These are phyloP conservation scores for Suhomyces kunorum DNA, from an alignment of 1,139 yeast genomes.

Conservation along the genomic window DNA sequence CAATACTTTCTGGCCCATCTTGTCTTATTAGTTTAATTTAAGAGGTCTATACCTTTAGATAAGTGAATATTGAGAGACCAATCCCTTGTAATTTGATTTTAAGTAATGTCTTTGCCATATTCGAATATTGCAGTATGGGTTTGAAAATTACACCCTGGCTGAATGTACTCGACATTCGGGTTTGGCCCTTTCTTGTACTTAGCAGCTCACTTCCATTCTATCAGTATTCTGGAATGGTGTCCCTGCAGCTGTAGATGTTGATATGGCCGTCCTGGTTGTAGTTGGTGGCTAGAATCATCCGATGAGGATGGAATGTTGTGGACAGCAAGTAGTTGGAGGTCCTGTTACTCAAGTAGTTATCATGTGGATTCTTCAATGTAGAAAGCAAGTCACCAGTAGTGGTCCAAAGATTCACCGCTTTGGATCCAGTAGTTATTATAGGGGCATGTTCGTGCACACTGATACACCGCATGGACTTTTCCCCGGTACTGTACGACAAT, in stretches of 20 bases:
- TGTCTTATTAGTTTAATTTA: too few species aligned
- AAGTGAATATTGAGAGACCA: too few species aligned
- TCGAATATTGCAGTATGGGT: too few species aligned
- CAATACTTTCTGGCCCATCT: too few species aligned
- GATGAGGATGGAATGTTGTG: constrained; percentile 86
- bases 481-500: constrained; percentile 56
- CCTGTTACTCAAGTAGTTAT: constrained; percentile 44
- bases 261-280: constrained; percentile 79
- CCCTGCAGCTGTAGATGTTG: constrained; percentile 55
- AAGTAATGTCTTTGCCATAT: too few species aligned
- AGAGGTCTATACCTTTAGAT: too few species aligned
- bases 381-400: constrained; percentile 77
- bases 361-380: constrained; percentile 58
- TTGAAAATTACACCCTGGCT: too few species aligned
- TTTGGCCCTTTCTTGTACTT: too few species aligned
- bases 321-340: constrained; percentile 60
- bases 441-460: constrained; percentile 98
- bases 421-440: constrained; percentile 81
- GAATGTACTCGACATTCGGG: too few species aligned
- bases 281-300: constrained; percentile 88
- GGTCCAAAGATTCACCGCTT: constrained; percentile 80
- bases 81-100: too few species aligned
- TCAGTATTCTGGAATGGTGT: constrained; percentile 44
- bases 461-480: constrained; percentile 67
- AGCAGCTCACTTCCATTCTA: too few species aligned